Evolutionary conservation across 306 rosid genomes (phyloP).

Genomic region (Rubus idaeus): DNA sequence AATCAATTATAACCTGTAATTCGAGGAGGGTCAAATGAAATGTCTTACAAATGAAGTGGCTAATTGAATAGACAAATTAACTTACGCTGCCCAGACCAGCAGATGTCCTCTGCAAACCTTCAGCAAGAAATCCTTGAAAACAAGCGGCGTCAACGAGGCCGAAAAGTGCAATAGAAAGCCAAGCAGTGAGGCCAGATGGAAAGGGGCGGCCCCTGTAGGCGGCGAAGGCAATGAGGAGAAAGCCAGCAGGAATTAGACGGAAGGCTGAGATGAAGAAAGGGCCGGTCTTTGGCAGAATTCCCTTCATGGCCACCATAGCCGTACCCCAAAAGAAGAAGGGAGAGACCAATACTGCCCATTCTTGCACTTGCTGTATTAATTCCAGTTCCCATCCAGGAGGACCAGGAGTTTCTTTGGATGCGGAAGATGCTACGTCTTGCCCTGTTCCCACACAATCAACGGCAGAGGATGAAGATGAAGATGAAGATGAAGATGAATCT

Average conservation of each 20-base stretch:
- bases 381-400: neutral
- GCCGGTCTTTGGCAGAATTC: constrained; percentile 72
- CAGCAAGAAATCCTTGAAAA: constrained; percentile 96
- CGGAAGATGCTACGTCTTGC: constrained; percentile 49
- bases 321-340: constrained; percentile 99
- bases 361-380: constrained; percentile 38
- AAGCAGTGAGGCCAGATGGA: constrained; percentile 71
- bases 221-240: constrained; percentile 77
- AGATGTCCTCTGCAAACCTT: constrained; percentile 80
- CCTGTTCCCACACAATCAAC: constrained; percentile 70
- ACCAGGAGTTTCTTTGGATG: constrained; percentile 10
- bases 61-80: neutral
- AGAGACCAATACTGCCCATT: constrained; percentile 72
- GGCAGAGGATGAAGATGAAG: constrained; percentile 13
- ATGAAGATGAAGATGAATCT: constrained; percentile 25
- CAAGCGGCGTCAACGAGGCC: constrained; percentile 83
- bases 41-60: neutral
- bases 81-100: constrained; percentile 98
- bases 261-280: constrained; percentile 83
- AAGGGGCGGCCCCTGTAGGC: constrained; percentile 65
- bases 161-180: constrained; percentile 79
- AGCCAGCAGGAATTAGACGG: constrained; percentile 87
- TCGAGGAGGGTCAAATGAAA: neutral
- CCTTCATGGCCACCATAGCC: constrained; percentile 99
- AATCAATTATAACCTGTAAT: constrained; percentile 89